phyloP scores from a whole-genome alignment of 257 asterid genomes.

The Nicotiana attenuata region DNA sequence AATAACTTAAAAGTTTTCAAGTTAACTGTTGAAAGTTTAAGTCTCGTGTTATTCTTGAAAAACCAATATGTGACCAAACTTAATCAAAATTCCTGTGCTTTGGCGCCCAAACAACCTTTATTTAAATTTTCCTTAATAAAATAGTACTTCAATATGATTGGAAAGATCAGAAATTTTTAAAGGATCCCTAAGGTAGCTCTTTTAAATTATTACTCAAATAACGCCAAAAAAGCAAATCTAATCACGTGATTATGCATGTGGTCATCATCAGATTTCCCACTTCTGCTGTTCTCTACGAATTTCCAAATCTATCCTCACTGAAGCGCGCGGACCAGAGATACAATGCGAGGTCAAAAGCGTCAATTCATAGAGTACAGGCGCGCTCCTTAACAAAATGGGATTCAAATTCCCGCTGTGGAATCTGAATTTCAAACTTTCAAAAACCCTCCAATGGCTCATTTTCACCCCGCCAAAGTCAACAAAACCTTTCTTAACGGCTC shows the following conservation, averaged over 20 bases:
- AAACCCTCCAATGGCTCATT: conserved; percentile 43
- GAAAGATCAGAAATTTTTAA: neutral
- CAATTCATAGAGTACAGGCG: conserved; percentile 18
- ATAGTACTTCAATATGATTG: neutral
- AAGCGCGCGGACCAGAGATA: neutral
- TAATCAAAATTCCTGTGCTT: neutral
- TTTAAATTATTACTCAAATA: neutral
- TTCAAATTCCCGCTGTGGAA: conserved; percentile 59
- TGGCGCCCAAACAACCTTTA: neutral
- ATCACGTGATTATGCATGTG: conserved; percentile 9
- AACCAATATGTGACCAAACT: neutral
- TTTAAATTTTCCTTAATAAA: neutral
- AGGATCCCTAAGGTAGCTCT: neutral
- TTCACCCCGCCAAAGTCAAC: conserved; percentile 56
- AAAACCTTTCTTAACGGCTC: conserved; percentile 35
- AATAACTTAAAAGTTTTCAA: neutral
- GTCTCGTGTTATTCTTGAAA: neutral
- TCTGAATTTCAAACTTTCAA: conserved; percentile 62
- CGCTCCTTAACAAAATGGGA: conserved; percentile 17
- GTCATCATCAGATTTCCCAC: neutral
- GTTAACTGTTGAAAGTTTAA: neutral
- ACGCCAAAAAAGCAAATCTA: neutral
- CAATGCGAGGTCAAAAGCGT: conserved; percentile 18
- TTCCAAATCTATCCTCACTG: neutral
- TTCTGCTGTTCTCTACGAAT: neutral